These are phyloP conservation scores for Malus fusca DNA, from an alignment of 306 rosid species.

Conservation along the genomic window DNA sequence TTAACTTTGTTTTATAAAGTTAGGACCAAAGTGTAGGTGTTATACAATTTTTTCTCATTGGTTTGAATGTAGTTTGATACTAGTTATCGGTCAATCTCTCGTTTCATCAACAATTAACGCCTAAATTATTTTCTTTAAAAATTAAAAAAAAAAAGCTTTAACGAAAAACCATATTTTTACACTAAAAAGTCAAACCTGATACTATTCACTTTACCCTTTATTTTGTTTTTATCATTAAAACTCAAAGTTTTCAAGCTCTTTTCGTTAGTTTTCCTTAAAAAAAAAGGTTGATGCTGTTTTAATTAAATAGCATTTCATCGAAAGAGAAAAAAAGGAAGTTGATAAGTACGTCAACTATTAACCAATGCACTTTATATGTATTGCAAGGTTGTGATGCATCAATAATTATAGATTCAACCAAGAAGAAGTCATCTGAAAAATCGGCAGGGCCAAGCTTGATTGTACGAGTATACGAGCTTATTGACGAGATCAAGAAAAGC, in stretches of 20 bases:
- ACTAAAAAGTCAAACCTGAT: too few species aligned
- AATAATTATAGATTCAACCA: conserved; percentile 36
- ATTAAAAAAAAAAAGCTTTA: too few species aligned
- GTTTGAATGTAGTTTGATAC: neutral
- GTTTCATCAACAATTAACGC: neutral
- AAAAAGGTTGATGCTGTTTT: too few species aligned
- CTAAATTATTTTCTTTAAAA: too few species aligned
- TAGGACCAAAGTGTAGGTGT: neutral
- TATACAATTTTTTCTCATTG: neutral
- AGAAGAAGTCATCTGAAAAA: conserved; percentile 21
- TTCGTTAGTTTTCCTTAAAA: too few species aligned
- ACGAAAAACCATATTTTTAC: too few species aligned
- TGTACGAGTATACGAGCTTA: conserved; percentile 37
- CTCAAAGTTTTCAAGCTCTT: too few species aligned
- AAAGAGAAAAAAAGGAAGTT: too few species aligned
- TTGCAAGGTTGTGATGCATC: conserved; percentile 59
- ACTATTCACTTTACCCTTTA: too few species aligned
- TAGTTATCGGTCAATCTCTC: neutral
- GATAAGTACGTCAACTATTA: neutral
- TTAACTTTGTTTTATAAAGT: too few species aligned
- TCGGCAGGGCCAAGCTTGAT: conserved; percentile 5
- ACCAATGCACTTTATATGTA: neutral
- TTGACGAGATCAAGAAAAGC: conserved; percentile 34
- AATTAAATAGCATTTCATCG: too few species aligned
- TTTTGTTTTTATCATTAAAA: too few species aligned